Evolutionary conservation across 2,329 filamentous ascomycete genomes (phyloP).

Genomic region (Penicillium sp.): DNA sequence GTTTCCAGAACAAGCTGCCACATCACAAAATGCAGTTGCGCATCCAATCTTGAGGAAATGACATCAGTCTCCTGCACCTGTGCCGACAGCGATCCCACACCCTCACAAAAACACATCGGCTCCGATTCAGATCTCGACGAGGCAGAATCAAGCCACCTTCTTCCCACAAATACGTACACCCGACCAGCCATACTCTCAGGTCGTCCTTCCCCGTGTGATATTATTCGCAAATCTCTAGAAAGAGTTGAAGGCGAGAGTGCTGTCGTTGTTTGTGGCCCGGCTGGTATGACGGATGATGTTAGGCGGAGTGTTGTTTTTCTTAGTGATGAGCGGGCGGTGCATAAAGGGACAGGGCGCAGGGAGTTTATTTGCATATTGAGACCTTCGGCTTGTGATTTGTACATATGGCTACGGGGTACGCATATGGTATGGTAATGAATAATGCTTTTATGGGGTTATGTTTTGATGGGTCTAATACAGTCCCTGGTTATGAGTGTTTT

Average conservation of each 20-base stretch:
- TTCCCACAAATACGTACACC: slow-evolving; percentile 7
- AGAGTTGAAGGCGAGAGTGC: slow-evolving; percentile 11
- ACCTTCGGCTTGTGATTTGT: slow-evolving; percentile 11
- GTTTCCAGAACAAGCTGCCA: not conserved
- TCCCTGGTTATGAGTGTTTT: too few relatives aligned
- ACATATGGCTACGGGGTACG: not conserved
- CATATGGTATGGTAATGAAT: too few relatives aligned
- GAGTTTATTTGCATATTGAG: slow-evolving; percentile 14
- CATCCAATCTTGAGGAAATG: not conserved
- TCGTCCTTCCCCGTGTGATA: not conserved
- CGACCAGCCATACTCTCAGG: slow-evolving; percentile 3
- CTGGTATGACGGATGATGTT: slow-evolving; percentile 9
- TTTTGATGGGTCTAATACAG: too few relatives aligned
- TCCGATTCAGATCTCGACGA: not conserved
- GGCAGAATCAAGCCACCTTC: not conserved
- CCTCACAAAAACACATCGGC: too few relatives aligned
- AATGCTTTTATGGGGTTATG: too few relatives aligned
- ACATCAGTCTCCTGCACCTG: not conserved
- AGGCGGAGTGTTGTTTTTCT: slow-evolving; percentile 9
- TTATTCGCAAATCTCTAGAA: slow-evolving; percentile 9
- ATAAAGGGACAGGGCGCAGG: slow-evolving; percentile 15
- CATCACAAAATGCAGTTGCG: too few relatives aligned
- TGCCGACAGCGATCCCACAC: not conserved
- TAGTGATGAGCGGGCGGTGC: slow-evolving; percentile 11
- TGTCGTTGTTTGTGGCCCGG: slow-evolving; percentile 13